Conservation (phyloP, 192 early-diverging fungal genomes). For the Coemansia sp. region DNA sequence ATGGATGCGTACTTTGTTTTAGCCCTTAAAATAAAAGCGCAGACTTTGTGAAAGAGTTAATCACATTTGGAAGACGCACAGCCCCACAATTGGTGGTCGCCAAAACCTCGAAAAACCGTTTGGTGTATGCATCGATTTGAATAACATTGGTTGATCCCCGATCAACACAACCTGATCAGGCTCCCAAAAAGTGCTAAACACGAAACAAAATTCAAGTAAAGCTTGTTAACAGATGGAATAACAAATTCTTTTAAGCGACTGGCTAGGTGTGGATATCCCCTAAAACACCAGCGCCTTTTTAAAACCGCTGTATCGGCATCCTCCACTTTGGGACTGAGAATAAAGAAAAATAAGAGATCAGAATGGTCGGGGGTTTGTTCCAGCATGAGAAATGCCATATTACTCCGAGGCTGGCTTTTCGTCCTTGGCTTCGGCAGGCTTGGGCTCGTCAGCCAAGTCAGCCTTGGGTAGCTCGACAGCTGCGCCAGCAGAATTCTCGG, state of each 20-base stretch:
- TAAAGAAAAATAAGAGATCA: constrained; percentile 2
- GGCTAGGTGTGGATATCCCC: not conserved
- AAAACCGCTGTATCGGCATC: constrained; percentile 1
- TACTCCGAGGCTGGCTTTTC: constrained; percentile 5
- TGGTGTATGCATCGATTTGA: too few relatives aligned
- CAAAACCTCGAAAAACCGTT: too few relatives aligned
- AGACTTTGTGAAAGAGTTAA: constrained; percentile 23
- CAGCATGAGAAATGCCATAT: not conserved
- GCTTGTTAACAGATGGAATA: not conserved
- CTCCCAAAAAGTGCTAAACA: too few relatives aligned
- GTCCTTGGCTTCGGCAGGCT: constrained; percentile 15
- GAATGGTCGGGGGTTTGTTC: not conserved
- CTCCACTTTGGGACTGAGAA: not conserved
- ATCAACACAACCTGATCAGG: too few relatives aligned
- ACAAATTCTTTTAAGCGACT: constrained; percentile 1
- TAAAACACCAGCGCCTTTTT: not conserved
- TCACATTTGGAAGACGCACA: too few relatives aligned
- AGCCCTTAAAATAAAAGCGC: constrained; percentile 20
- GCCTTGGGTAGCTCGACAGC: not conserved
- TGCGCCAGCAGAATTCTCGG: constrained; percentile 13
- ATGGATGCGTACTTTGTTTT: constrained; percentile 48
- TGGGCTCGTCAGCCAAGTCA: constrained; percentile 14
- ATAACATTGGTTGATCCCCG: too few relatives aligned
- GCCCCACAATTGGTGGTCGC: too few relatives aligned
- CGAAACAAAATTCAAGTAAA: not conserved